Conservation (phyloP, 345 rosid genomes). For the Euphorbia pulcherrima region DNA sequence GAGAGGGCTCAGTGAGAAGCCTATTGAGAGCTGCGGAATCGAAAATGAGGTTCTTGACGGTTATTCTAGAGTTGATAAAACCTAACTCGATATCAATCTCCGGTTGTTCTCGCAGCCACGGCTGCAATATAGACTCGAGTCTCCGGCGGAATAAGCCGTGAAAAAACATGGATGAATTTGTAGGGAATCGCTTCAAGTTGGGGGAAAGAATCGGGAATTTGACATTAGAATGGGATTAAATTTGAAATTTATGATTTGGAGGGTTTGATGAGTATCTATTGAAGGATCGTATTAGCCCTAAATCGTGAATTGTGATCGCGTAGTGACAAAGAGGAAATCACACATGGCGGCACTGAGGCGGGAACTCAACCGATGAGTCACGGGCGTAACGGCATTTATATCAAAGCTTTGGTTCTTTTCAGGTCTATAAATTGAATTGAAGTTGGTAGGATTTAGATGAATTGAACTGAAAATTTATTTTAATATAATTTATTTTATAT, state of each 20-base stretch:
- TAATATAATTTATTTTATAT: too few species aligned
- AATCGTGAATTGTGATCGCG: neutral
- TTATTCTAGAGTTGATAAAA: slow-evolving; percentile 42
- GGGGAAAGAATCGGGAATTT: slow-evolving; percentile 16
- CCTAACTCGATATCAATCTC: slow-evolving; percentile 62
- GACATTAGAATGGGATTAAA: neutral
- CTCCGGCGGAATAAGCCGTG: slow-evolving; percentile 41
- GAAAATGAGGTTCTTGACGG: slow-evolving; percentile 45
- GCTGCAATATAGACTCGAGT: slow-evolving; percentile 52
- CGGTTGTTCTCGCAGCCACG: slow-evolving; percentile 67
- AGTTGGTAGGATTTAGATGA: too few species aligned
- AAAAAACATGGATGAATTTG: slow-evolving; percentile 34
- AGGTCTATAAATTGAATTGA: too few species aligned
- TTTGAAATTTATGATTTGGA: neutral
- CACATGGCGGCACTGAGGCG: neutral
- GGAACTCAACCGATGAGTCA: slow-evolving; percentile 1
- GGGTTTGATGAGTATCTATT: neutral
- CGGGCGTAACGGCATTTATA: too few species aligned
- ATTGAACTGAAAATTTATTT: too few species aligned
- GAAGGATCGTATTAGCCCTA: slow-evolving; percentile 2
- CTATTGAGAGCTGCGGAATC: slow-evolving; percentile 47
- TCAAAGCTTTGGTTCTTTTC: too few species aligned
- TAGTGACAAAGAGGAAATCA: neutral
- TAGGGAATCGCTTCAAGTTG: slow-evolving; percentile 11
- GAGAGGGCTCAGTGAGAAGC: slow-evolving; percentile 40